Conservation (phyloP, 345 rosid species). For the Eucalyptus marginata region DNA sequence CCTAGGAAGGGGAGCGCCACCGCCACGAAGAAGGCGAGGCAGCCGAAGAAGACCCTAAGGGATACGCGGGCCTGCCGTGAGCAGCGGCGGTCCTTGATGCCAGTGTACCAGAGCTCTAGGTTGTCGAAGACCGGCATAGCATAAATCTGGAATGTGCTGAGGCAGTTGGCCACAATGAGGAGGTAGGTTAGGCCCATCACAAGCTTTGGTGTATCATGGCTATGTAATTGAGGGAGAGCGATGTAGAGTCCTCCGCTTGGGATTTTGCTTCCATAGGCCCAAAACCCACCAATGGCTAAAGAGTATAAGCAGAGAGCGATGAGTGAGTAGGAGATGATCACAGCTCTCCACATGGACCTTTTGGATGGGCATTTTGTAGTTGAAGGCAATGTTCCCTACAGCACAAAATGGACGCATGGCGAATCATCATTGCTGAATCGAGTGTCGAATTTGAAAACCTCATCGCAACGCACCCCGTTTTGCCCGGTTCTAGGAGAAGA, state of each 20-base stretch:
- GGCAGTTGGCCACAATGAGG: slow-evolving; percentile 11
- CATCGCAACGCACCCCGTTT: rapidly evolving
- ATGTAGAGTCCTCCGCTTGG: slow-evolving; percentile 20
- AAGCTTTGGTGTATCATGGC: slow-evolving; percentile 3
- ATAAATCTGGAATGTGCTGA: slow-evolving; percentile 35
- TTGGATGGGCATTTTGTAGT: slow-evolving; percentile 14
- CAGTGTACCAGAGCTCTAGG: slow-evolving; percentile 12
- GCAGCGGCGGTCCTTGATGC: slow-evolving; percentile 7
- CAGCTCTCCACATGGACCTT: slow-evolving; percentile 32
- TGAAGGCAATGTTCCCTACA: slow-evolving; percentile 32
- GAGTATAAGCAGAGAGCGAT: slow-evolving; percentile 19
- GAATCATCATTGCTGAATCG: background rate
- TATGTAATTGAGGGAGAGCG: slow-evolving; percentile 10
- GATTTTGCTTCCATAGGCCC: slow-evolving; percentile 26
- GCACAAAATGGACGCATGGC: background rate
- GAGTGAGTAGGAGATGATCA: slow-evolving; percentile 5
- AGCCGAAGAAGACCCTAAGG: slow-evolving; percentile 7
- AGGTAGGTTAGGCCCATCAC: slow-evolving; percentile 8
- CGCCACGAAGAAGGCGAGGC: slow-evolving; percentile 7
- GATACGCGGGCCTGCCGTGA: slow-evolving; percentile 9
- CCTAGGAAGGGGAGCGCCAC: slow-evolving; percentile 16
- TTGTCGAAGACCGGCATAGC: slow-evolving; percentile 53
- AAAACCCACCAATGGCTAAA: slow-evolving; percentile 24
- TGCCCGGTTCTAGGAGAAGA: background rate
- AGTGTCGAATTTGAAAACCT: background rate